Evolutionary conservation across 2,329 filamentous ascomycete species (phyloP).

Genomic region (Neofusicoccum ribis): DNA sequence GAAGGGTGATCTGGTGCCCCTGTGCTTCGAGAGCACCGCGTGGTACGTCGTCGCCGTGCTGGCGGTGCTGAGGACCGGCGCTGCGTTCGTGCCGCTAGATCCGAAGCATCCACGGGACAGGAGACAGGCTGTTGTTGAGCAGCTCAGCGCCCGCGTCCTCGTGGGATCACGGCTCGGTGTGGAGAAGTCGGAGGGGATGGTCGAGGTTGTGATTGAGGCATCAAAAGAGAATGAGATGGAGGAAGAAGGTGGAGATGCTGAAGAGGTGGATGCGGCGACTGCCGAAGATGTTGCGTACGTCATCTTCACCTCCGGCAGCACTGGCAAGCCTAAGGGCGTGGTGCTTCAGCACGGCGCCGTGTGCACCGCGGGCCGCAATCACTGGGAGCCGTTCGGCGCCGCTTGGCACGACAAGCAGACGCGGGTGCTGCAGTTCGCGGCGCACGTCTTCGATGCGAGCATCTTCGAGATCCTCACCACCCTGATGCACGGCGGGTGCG

Average conservation of each 20-base stretch:
- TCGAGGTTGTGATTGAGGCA: too few relatives aligned
- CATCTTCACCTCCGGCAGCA: constrained; percentile 39
- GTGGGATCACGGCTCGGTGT: constrained; percentile 27
- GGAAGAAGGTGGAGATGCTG: neutral
- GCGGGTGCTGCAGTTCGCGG: constrained; percentile 15
- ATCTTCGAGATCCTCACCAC: constrained; percentile 37
- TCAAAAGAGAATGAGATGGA: too few relatives aligned
- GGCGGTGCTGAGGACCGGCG: constrained; percentile 36
- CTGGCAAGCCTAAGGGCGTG: constrained; percentile 35
- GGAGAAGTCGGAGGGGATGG: too few relatives aligned
- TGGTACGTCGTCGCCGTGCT: constrained; percentile 38
- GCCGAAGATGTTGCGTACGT: constrained; percentile 17
- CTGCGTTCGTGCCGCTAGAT: constrained; percentile 31
- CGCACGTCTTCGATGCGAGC: constrained; percentile 32
- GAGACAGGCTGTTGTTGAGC: neutral
- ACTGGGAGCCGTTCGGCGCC: neutral
- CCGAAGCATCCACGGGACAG: constrained; percentile 20
- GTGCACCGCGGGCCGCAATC: constrained; percentile 27
- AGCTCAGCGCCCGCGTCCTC: constrained; percentile 24
- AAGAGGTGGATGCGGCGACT: neutral
- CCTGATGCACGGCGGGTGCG: constrained; percentile 39
- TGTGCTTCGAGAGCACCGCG: neutral
- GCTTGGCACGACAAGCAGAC: constrained; percentile 21
- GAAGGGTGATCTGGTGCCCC: neutral
- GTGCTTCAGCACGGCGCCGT: constrained; percentile 31